These are phyloP conservation scores for Ananas comosus DNA, from an alignment of 176 grass and related monocot species.

Conservation along the genomic window DNA sequence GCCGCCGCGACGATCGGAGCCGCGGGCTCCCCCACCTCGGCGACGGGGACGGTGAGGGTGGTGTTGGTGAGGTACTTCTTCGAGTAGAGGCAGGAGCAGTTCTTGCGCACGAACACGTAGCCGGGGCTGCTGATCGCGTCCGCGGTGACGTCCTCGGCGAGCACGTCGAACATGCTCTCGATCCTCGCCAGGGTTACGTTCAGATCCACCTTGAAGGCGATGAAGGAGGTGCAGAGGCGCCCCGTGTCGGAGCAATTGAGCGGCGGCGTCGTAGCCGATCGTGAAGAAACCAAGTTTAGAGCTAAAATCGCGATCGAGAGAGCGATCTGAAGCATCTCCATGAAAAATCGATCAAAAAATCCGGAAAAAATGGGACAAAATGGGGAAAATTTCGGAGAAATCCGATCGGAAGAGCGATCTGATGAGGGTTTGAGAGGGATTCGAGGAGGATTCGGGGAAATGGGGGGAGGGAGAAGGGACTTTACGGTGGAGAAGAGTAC, in stretches of 20 bases:
- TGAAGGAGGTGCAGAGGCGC: constrained; percentile 91
- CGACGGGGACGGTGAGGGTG: constrained; percentile 59
- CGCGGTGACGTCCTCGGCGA: constrained; percentile 62
- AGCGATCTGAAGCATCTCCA: constrained; percentile 17
- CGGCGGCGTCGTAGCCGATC: constrained; percentile 21
- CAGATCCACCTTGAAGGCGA: constrained; percentile 44
- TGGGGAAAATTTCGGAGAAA: neutral
- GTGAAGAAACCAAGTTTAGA: constrained; percentile 12
- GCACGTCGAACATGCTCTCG: constrained; percentile 83
- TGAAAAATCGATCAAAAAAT: neutral
- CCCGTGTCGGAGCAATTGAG: constrained; percentile 71
- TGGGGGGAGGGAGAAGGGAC: neutral
- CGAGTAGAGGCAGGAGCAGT: constrained; percentile 82
- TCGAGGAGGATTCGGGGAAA: constrained; percentile 30
- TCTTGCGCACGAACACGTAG: constrained; percentile 88
- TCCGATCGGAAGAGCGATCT: neutral
- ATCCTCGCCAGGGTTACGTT: constrained; percentile 31
- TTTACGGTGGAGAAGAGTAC: constrained; percentile 29
- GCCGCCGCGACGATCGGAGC: constrained; percentile 31
- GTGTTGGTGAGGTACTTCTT: constrained; percentile 83
- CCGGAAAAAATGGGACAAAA: neutral
- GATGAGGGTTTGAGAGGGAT: constrained; percentile 23
- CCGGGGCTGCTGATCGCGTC: constrained; percentile 71
- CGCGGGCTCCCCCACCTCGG: constrained; percentile 1
- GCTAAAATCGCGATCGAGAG: constrained; percentile 16